Evolutionary conservation across 148 eudicot species (phyloP), one percentile per base, ranked within the genome.

Genomic region (Euryodendron excelsum): DNA sequence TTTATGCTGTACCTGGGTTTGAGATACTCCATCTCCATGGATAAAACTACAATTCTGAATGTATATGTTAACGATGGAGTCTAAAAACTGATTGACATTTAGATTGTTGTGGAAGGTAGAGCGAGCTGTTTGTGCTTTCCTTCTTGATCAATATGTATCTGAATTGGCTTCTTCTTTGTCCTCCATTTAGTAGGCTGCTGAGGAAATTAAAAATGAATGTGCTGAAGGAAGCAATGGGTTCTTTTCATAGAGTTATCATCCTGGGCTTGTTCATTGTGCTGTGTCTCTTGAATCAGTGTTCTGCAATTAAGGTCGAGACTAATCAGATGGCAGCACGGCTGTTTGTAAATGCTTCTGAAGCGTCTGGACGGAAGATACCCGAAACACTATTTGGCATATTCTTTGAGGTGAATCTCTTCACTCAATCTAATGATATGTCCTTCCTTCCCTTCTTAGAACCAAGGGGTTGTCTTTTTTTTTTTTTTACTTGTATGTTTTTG

Each of bases 311-410:
- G 71, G 44, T 75, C 45, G 78, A 78, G 68, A 86, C 84, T 77
- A 83, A 82, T 69, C 91, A 90, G 85, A 88, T n/a, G n/a, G n/a
- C 93, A 52, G 90, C 94, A 65, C 53, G 31, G 56, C 90, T 93
- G 28, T 59, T 41, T 31, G 89, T 95, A 75, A 83, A 95, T 85
- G 88, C 90, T 78, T 84, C 94, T 69, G 81, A 75, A 62, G 69
- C 80, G 44, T 78, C 87, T 11, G 83, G 79, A 47, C 68, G 82
- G 58, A 77, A 79, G 68, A 91, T 95, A 75, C 92, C 98, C 0
- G 85, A 90, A 53, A 83, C 84, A 27, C 85, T 95, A 71, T 95
- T 95, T 75, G 98, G 98, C 39, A 79, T 93, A 44, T 91, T 91
- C 70, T 93, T 95, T 74, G 97, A 93, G 97, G 99, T 93, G 72